Percentiles rank a stretch among this genome's conserved stretches.
These are phyloP conservation scores for Exophiala sp. DNA, from an alignment of 2,329 filamentous ascomycete genomes.

Conservation along the genomic window DNA sequence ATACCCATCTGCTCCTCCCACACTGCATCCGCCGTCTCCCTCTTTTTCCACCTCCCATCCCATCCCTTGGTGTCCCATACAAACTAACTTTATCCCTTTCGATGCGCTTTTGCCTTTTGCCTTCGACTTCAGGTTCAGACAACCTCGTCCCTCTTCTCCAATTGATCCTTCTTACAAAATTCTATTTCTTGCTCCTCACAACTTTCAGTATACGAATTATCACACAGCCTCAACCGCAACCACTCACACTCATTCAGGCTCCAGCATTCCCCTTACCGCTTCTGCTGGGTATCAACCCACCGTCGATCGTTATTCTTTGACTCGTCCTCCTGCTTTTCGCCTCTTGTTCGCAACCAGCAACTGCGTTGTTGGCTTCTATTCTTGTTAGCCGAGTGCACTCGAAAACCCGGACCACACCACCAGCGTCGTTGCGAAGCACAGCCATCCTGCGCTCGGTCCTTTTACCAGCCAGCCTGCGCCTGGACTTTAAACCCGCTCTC, in stretches of 20 bases:
- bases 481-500: constrained; percentile 6
- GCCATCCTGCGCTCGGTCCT: constrained; percentile 19
- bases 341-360: constrained; percentile 7
- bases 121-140: no score
- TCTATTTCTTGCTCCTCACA: constrained; percentile 15
- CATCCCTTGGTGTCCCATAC: background rate
- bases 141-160: constrained; percentile 1
- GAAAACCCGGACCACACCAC: constrained; percentile 9
- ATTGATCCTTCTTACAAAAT: constrained; percentile 13
- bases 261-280: constrained; percentile 18
- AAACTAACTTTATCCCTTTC: background rate
- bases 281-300: constrained; percentile 6
- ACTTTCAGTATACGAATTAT: constrained; percentile 5
- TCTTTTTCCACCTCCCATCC: background rate
- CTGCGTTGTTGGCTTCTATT: constrained; percentile 13
- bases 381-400: constrained; percentile 8
- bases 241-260: constrained; percentile 23
- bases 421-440: constrained; percentile 5
- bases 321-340: constrained; percentile 7
- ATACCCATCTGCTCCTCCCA: background rate
- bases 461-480: constrained; percentile 17
- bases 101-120: background rate
- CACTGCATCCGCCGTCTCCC: background rate
- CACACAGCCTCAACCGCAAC: constrained; percentile 7
- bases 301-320: constrained; percentile 20